Evolutionary conservation across 352 stramenopile genomes (phyloP), one percentile per base, ranked within the genome.

Genomic region (Globisporangium radiosum): DNA sequence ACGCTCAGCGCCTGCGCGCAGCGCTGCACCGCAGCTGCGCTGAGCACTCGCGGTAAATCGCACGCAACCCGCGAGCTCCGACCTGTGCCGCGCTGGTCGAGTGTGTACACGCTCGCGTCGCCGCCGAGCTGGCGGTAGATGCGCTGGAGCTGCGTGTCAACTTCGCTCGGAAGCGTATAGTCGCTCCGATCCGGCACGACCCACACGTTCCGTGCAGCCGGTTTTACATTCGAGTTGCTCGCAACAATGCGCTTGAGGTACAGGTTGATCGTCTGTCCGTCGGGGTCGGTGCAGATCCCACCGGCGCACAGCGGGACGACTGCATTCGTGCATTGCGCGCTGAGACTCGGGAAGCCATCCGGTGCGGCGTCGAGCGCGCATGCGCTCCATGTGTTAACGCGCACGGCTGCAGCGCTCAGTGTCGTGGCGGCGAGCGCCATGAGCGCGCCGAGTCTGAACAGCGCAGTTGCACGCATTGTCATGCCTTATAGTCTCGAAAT

Each of bases 181-280:
- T 56, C 61, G 51, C 61, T 52, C 62, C 72, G 71, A 49, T 85
- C 73, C 1, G 71, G 63, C 11, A 82, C 56, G 25, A 77, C 70
- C 75, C 75, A 85, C 11, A 81, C 55, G 25, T 68, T 70, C 25
- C 63, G 54, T 14, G 38, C 40, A 44, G 40, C 25, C 5, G 36
- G 19, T 8, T 13, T 44, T 1, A 8, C 54, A 17, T 11, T 52
- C 39, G 63, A 68, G 48, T 60, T 50, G 33, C 67, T 60, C 6
- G 72, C 63, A n/a, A 59, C 52, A 38, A 83, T 87, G 25, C 78
- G 70, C 56, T 85, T 86, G 54, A 88, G 65, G 10, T 72, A 83
- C 13, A 87, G 56, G 15, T 56, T 64, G 67, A 88, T 73, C 7
- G 66, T 83, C 39, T 77, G 60, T n/a, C 65, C 71, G 45, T 69